Evolutionary conservation across 75 land plant species (phyloP), one percentile per base, ranked within the genome.

Genomic region (Selaginella tamariscina): DNA sequence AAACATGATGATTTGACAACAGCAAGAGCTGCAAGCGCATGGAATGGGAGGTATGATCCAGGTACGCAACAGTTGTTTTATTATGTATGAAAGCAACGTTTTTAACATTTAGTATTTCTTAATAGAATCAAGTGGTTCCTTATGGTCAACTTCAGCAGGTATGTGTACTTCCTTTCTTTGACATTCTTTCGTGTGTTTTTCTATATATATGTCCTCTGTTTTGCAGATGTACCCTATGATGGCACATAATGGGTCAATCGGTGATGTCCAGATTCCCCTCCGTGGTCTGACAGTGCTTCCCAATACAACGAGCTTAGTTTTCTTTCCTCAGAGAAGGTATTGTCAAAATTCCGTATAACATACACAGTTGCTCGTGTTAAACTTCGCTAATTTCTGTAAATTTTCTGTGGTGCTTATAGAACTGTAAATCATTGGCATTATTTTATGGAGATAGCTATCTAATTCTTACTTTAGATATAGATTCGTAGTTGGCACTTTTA

Each of bases 261-360:
- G 49, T 5, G 49, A 39, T 39, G 49, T 39, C 15, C 49, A 39
- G 49, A 39, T 39, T 39, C 49, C 49, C 5, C 49, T 15, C 15
- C 49, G 5, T 39, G 49, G 49, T 39, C 49, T 39, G 49, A 39
- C 49, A 39, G 49, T 39, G 49, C 49, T 39, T 39, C 49, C 11
- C 49, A 39, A 15, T 39, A 39, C 49, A 39, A 39, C 15, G 49
- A 39, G 49, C 49, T 39, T 15, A 39, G 49, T 39, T 39, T n/a
- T 39, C 49, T 39, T 39, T 39, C 49, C 49, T 15, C 49, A 39
- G 49, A 39, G 49, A 39, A 39, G 49, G 49, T 39, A 39, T 39
- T 39, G 5, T 39, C 11, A 5, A 15, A 39, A 5, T 5, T 39
- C 15, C 15, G 15, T 39, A 5, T 39, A 15, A 5, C 49, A 39